Base-by-base conservation (phyloP, 116 monocot genomes). In the Cymodocea nodosa region DNA sequence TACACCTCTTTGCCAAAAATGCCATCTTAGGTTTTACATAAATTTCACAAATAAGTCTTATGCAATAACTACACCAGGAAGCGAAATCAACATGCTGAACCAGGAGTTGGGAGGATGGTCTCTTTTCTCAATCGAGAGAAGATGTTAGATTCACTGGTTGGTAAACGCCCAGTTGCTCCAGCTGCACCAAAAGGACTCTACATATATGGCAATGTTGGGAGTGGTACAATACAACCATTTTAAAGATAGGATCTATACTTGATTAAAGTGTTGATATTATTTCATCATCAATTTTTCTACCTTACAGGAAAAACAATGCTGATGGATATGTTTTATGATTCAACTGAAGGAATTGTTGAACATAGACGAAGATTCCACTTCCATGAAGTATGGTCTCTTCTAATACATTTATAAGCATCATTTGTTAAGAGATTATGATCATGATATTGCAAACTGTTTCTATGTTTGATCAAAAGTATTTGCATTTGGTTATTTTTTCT, bases 271-370 rank as follows among this genome's bases (percentile, higher is more conserved):
- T 37, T 63, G 37, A 44, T 24, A 9, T n/a, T 9, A 56, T 56
- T 5, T 60, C 35, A 22, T 44, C 19, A 39, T 51, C 51, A 15
- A 65, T 65, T 51, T 59, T 22, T 66, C n/a, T 59, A 30, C 59
- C 54, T 50, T 73, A 60, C 70, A 94, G 94, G 94, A 35, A 94
- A 94, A 80, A 94, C 94, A 54, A 94, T 94, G 94, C 64, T 94
- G 64, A 94, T 94, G 94, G 94, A 94, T 77, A 90, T 94, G 90
- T 90, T 94, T 71, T 94, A 83, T 57, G 65, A 37, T 69, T 87
- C 87, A 25, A 90, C 90, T 22, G 73, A 87, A 76, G 84, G 81
- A 59, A 73, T 94, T 63, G 79, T 90, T 63, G 82, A 85, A 63
- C 94, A 94, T 63, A 70, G 90, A 54, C 69, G 81, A 52, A 78